These are phyloP conservation scores for Auxenochlorella pyrenoidosa DNA, from an alignment of 139 green algal species.

Conservation along the genomic window DNA sequence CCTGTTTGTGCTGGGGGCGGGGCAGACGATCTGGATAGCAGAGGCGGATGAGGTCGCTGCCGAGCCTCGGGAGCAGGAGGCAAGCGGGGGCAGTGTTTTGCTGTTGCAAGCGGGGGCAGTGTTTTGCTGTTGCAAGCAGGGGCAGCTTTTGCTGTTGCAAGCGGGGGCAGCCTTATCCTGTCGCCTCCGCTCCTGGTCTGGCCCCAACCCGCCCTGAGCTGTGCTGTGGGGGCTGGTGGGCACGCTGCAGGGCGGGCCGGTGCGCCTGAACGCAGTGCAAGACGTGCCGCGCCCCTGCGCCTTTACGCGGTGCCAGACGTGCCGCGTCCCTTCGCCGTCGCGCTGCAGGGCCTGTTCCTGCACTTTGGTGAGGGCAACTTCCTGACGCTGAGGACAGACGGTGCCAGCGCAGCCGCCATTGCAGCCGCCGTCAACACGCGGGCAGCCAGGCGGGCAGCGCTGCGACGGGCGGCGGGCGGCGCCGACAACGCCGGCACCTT, in stretches of 20 bases:
- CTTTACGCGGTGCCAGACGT: no score
- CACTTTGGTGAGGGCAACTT: neutral
- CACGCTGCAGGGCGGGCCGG: neutral
- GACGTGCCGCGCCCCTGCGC: neutral
- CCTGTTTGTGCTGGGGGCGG: constrained; percentile 11
- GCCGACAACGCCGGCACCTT: neutral
- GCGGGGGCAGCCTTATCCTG: no score
- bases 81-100: neutral
- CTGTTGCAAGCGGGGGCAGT: no score
- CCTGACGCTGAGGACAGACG: neutral
- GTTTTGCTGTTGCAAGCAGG: no score
- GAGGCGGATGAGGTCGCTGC: neutral
- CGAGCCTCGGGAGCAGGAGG: neutral
- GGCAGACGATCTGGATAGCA: constrained; percentile 7
- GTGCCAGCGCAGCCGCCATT: neutral
- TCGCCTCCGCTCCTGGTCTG: no score
- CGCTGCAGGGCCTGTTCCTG: neutral
- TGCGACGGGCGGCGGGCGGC: neutral
- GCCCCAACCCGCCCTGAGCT: no score
- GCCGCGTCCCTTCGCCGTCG: neutral
- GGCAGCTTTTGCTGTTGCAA: no score
- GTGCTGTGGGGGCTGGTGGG: neutral
- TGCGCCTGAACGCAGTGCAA: neutral
- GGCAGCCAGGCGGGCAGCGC: neutral
- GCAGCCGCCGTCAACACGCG: neutral